Conservation (phyloP, 23 red algal genomes). For the Agarophyton chilense region DNA sequence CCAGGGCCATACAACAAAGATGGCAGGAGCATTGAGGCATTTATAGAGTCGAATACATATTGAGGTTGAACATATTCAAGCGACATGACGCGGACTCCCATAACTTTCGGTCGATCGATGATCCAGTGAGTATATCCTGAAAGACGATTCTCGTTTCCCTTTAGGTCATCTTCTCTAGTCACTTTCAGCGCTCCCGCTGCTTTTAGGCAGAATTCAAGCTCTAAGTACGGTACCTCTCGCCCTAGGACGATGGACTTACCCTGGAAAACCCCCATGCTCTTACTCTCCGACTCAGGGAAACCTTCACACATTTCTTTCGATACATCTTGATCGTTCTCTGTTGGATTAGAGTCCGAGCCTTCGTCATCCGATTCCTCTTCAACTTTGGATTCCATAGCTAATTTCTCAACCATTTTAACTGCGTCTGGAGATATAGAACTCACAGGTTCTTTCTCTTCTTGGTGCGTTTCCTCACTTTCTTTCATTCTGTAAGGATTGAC, state of each 20-base stretch:
- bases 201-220: conserved; percentile 86
- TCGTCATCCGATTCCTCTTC: conserved; percentile 49
- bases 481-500: not conserved
- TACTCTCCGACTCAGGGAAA: not conserved
- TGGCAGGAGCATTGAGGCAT: conserved; percentile 76
- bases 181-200: conserved; percentile 74
- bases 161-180: conserved; percentile 63
- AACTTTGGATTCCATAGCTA: conserved; percentile 32
- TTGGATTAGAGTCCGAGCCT: conserved; percentile 16
- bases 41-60: conserved; percentile 96
- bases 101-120: conserved; percentile 74
- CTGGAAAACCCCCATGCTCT: conserved; percentile 51
- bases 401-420: conserved; percentile 35
- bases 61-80: conserved; percentile 98
- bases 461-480: not conserved
- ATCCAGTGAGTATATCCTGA: conserved; percentile 82
- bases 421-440: conserved; percentile 20
- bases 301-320: not conserved
- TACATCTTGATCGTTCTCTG: not conserved
- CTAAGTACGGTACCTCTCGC: conserved; percentile 81
- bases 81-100: conserved; percentile 63
- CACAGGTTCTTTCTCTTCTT: not conserved
- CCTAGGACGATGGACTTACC: conserved; percentile 79
- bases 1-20: conserved; percentile 77
- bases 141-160: conserved; percentile 15